Conservation (phyloP, 108 stramenopile species). For the Thalassiosira profunda region DNA sequence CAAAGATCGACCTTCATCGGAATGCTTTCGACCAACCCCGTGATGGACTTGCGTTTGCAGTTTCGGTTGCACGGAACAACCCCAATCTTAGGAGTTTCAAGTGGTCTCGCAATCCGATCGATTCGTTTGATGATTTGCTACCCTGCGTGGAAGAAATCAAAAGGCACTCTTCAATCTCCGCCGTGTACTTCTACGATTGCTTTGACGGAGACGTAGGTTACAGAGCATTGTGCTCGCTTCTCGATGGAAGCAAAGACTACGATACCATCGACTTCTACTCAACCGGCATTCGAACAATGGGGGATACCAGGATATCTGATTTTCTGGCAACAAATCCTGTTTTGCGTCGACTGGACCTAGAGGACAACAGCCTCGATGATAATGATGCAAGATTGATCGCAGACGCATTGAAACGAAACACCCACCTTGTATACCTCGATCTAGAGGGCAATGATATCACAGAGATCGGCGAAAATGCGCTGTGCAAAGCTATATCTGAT, state of each 20-base stretch:
- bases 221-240: neutral
- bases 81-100: neutral
- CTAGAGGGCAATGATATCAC: neutral
- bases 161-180: neutral
- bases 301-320: neutral
- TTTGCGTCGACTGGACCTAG: neutral
- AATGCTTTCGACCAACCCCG: too few relatives aligned
- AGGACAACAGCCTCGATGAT: neutral
- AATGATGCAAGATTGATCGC: neutral
- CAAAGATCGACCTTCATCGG: neutral
- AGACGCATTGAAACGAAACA: neutral
- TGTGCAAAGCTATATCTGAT: neutral
- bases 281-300: neutral
- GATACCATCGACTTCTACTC: neutral
- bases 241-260: neutral
- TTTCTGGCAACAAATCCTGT: neutral
- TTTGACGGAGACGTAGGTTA: neutral
- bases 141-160: neutral
- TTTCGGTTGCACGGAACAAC: neutral
- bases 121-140: neutral
- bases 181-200: neutral
- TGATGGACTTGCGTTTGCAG: neutral
- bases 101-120: neutral
- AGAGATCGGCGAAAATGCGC: neutral
- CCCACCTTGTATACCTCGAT: neutral